Evolutionary conservation across 768 basidiomycete species (phyloP), one percentile per base, ranked within the genome.

Genomic region (Suillus subaureus): DNA sequence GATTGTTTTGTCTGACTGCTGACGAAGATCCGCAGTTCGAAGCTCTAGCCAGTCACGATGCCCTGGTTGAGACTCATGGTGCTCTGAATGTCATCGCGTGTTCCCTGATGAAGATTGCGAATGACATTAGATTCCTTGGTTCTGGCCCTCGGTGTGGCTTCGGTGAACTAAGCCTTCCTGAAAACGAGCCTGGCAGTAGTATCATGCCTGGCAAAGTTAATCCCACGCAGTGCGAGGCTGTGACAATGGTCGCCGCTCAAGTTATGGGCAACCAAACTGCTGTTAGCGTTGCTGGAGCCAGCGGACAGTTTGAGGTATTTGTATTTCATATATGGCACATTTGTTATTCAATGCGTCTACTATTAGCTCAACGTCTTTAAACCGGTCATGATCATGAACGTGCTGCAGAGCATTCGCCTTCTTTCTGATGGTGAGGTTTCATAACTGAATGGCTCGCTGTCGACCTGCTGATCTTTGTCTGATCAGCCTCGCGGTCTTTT

Each of bases 151-250:
- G 97, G 52, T 99, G 97, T 73, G 97, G 97, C 64, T 85, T 99
- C 55, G 97, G 97, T 28, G 97, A 99, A 79, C 82, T 99, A 47
- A 89, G 86, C 71, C 80, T 99, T 61, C 97, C 97, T 13, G 97
- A 99, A 81, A 99, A 99, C 77, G 97, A 99, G 80, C 97, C 97
- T 52, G 97, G 97, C 56, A 96, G 94, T 73, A 97, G 94, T 65
- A 99, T 99, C 80, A 99, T 99, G 97, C 97, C 96, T 8, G 97
- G 97, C 67, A 99, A 99, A 82, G 97, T 99, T 66, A 99, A 99
- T 81, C 97, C 97, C 13, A 99, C 97, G 6, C 97, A 99, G 76
- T 99, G 97, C 71, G 97, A 99, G 79, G 97, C 97, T 9, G 79
- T 99, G 67, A 99, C 97, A 12, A 99, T 99, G 97, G 95, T 99